Conservation (phyloP, 2,329 filamentous ascomycete genomes). For the Niveomyces coronatus region DNA sequence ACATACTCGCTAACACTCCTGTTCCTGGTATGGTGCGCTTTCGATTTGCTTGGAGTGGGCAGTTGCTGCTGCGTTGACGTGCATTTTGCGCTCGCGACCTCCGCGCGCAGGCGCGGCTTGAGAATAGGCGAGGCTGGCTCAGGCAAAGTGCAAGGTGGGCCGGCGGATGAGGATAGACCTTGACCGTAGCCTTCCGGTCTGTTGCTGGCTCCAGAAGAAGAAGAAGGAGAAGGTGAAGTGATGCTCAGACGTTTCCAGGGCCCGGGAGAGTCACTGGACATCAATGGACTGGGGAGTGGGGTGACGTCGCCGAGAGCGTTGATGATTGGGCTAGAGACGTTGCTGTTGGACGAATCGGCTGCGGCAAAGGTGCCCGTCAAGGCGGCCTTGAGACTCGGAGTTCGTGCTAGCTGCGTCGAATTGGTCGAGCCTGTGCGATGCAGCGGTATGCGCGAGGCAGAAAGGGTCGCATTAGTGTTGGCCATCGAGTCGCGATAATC, state of each 20-base stretch:
- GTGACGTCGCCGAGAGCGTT: conserved; percentile 70
- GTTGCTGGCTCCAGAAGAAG: conserved; percentile 15
- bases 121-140: conserved; percentile 37
- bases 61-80: background rate
- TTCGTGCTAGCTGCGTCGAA: conserved; percentile 43
- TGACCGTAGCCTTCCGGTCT: conserved; percentile 18
- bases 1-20: conserved; percentile 84
- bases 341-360: conserved; percentile 51
- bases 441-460: conserved; percentile 18
- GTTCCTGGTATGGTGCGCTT: conserved; percentile 50
- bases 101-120: conserved; percentile 38
- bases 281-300: conserved; percentile 65
- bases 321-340: conserved; percentile 62
- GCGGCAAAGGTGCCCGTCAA: conserved; percentile 38
- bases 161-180: conserved; percentile 23
- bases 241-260: conserved; percentile 50
- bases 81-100: conserved; percentile 16
- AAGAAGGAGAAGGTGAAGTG: conserved; percentile 33
- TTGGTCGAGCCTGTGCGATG: conserved; percentile 20
- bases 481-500: conserved; percentile 3
- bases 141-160: conserved; percentile 21
- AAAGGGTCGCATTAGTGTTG: conserved; percentile 5
- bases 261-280: conserved; percentile 53
- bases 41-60: background rate
- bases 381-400: conserved; percentile 51